phyloP scores from a whole-genome alignment of 164 flowering plant species.

The Kingdonia uniflora region DNA sequence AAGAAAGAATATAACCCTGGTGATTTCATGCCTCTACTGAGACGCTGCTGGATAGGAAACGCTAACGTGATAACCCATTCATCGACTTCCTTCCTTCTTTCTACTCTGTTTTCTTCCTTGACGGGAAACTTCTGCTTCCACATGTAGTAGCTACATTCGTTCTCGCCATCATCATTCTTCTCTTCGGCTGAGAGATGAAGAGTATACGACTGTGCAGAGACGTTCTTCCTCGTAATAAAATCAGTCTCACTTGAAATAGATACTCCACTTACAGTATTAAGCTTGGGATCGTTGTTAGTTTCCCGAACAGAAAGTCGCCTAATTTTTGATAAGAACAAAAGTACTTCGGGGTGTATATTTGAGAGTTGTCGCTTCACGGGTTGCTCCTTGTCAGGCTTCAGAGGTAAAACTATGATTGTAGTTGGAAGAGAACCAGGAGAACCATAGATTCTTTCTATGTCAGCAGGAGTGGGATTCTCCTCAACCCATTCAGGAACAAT shows the following conservation, averaged over 20 bases:
- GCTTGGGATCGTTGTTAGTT: slow-evolving; percentile 25
- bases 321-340: slow-evolving; percentile 53
- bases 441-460: slow-evolving; percentile 34
- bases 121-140: slow-evolving; percentile 65
- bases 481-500: slow-evolving; percentile 73
- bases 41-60: slow-evolving; percentile 41
- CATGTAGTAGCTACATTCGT: slow-evolving; percentile 45
- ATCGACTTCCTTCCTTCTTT: slow-evolving; percentile 33
- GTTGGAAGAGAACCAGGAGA: slow-evolving; percentile 28
- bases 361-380: slow-evolving; percentile 56
- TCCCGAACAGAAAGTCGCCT: slow-evolving; percentile 45
- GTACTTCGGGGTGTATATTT: slow-evolving; percentile 48
- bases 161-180: slow-evolving; percentile 7
- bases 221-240: slow-evolving; percentile 35
- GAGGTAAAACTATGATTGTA: slow-evolving; percentile 42
- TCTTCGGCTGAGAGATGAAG: slow-evolving; percentile 42
- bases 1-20: slow-evolving; percentile 55
- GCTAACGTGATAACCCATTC: slow-evolving; percentile 50
- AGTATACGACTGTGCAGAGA: slow-evolving; percentile 52
- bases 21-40: slow-evolving; percentile 24
- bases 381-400: slow-evolving; percentile 48
- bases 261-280: slow-evolving; percentile 32
- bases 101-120: slow-evolving; percentile 26
- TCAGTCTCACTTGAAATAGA: slow-evolving; percentile 45
- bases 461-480: slow-evolving; percentile 33